These are phyloP conservation scores for Castanea mollissima DNA, from an alignment of 306 rosid species.

Conservation along the genomic window DNA sequence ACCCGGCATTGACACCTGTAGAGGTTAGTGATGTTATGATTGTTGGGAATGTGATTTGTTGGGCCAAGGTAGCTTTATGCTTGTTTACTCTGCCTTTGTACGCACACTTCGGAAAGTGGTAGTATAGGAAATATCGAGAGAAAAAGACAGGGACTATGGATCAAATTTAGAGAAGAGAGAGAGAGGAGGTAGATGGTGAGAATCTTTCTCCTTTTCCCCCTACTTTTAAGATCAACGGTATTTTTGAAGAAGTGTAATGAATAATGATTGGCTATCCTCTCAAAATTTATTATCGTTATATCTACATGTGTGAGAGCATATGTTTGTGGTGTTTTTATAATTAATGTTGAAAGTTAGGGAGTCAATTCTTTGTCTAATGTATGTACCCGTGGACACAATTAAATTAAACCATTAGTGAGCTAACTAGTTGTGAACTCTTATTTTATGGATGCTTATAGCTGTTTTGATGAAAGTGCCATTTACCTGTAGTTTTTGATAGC, in stretches of 20 bases:
- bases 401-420: not conserved
- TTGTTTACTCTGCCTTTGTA: not conserved
- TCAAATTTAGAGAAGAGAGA: not conserved
- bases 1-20: slow-evolving; percentile 60
- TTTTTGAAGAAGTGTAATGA: too few relatives aligned
- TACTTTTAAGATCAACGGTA: not conserved
- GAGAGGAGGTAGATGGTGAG: not conserved
- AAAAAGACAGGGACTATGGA: not conserved
- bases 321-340: not conserved
- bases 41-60: slow-evolving; percentile 5
- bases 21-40: slow-evolving; percentile 58
- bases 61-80: not conserved
- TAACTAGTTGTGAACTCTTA: not conserved
- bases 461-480: not conserved
- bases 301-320: not conserved
- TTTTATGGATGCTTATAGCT: not conserved
- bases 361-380: not conserved
- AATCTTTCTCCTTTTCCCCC: not conserved
- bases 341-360: not conserved
- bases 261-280: not conserved
- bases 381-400: not conserved
- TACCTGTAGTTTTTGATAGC: not conserved
- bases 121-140: not conserved
- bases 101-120: not conserved
- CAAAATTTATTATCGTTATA: not conserved